These are phyloP conservation scores for Rhypophila decipiens DNA, from an alignment of 495 filamentous ascomycete species.

Conservation along the genomic window DNA sequence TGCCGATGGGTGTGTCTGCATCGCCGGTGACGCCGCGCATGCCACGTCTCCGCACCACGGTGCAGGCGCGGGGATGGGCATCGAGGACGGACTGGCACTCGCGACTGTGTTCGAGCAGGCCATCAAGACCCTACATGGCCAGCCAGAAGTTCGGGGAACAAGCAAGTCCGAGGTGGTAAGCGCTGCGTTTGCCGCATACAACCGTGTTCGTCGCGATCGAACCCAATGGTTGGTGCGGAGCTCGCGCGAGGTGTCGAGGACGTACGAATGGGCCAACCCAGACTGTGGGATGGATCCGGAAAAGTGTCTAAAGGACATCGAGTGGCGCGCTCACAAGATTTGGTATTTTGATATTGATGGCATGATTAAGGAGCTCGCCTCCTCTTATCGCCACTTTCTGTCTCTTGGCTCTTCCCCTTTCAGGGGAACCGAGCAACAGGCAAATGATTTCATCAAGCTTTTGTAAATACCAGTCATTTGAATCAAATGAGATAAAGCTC, in stretches of 20 bases:
- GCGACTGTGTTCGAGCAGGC: too few relatives aligned
- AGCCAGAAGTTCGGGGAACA: too few relatives aligned
- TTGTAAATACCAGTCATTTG: too few relatives aligned
- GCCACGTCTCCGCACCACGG: constrained; percentile 37
- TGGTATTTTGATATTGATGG: constrained; percentile 26
- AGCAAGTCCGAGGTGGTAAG: constrained; percentile 7
- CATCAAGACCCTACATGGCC: too few relatives aligned
- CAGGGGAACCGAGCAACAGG: too few relatives aligned
- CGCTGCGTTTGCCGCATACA: constrained; percentile 8
- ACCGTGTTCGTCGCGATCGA: constrained; percentile 15
- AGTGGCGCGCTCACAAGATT: constrained; percentile 25
- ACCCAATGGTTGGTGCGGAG: constrained; percentile 32
- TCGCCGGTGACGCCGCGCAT: constrained; percentile 40
- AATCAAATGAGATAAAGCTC: too few relatives aligned
- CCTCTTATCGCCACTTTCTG: too few relatives aligned
- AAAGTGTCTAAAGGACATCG: constrained; percentile 26
- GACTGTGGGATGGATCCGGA: constrained; percentile 17
- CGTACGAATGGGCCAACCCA: constrained; percentile 26
- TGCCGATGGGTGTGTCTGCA: constrained; percentile 16
- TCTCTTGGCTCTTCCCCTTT: too few relatives aligned
- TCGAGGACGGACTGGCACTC: constrained; percentile 34
- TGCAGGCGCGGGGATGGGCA: constrained; percentile 32
- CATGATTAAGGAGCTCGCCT: constrained; percentile 29
- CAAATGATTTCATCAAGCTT: too few relatives aligned
- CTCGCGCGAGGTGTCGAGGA: constrained; percentile 18